Conservation (phyloP, 2,329 filamentous ascomycete species). For the Fusarium aywerte region DNA sequence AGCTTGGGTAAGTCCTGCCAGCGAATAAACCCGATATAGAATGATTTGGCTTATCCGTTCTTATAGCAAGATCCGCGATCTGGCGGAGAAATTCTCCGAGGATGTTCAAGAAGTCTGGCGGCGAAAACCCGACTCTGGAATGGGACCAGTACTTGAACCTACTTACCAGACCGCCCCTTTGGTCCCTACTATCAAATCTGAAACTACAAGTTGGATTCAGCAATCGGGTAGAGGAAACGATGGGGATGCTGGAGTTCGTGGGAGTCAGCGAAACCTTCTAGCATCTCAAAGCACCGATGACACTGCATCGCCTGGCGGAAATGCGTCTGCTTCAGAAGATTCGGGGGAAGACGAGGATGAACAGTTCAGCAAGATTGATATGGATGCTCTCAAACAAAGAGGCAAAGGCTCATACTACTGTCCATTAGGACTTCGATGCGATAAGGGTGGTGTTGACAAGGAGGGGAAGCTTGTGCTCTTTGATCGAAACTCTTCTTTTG, state of each 20-base stretch:
- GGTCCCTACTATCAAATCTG: slow-evolving; percentile 41
- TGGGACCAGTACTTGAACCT: slow-evolving; percentile 13
- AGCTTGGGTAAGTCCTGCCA: slow-evolving; percentile 48
- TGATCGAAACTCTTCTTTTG: slow-evolving; percentile 57
- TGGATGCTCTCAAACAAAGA: slow-evolving; percentile 54
- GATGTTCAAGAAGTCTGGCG: slow-evolving; percentile 51
- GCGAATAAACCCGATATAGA: not conserved
- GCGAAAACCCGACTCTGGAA: slow-evolving; percentile 29
- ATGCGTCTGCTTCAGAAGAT: slow-evolving; percentile 48
- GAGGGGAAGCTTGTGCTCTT: slow-evolving; percentile 53
- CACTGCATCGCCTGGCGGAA: slow-evolving; percentile 24
- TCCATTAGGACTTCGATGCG: slow-evolving; percentile 51
- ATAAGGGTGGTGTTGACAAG: slow-evolving; percentile 56
- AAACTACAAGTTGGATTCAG: slow-evolving; percentile 31
- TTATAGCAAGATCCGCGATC: slow-evolving; percentile 50
- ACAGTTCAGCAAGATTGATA: slow-evolving; percentile 51
- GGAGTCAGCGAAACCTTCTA: slow-evolving; percentile 41
- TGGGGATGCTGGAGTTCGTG: slow-evolving; percentile 37
- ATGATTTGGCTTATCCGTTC: slow-evolving; percentile 25
- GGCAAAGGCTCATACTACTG: slow-evolving; percentile 55
- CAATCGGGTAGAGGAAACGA: slow-evolving; percentile 31
- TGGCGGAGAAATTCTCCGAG: slow-evolving; percentile 50
- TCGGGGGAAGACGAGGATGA: slow-evolving; percentile 51
- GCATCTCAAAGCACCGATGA: slow-evolving; percentile 35
- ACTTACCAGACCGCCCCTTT: slow-evolving; percentile 41